These are phyloP conservation scores for Colletotrichum sp. DNA, from an alignment of 2,329 filamentous ascomycete species.

Conservation along the genomic window DNA sequence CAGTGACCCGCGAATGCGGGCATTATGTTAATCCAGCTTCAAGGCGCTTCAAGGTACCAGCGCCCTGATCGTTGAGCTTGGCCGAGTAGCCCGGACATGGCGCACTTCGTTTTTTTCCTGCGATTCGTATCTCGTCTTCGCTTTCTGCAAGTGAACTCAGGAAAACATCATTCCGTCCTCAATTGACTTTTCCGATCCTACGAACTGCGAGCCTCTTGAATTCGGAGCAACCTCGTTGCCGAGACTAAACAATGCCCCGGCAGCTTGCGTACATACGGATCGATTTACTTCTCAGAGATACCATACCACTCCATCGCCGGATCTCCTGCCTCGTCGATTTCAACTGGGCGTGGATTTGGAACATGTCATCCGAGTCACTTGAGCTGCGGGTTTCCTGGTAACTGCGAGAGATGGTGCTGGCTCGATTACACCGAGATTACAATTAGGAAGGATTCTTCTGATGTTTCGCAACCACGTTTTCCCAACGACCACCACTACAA, in stretches of 20 bases:
- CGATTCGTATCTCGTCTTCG: slow-evolving; percentile 1
- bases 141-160: neutral
- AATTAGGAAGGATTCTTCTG: neutral
- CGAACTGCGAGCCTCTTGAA: neutral
- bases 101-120: neutral
- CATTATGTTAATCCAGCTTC: neutral
- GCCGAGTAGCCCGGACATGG: neutral
- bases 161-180: neutral
- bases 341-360: neutral
- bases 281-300: neutral
- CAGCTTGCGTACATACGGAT: neutral
- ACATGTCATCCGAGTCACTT: neutral
- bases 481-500: neutral
- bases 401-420: neutral
- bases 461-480: neutral
- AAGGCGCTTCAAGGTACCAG: neutral
- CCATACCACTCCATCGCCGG: neutral
- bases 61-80: neutral
- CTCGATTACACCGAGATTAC: neutral
- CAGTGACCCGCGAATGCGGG: neutral
- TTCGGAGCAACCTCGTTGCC: neutral
- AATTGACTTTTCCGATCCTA: neutral
- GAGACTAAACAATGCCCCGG: neutral
- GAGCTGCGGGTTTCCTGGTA: neutral
- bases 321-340: neutral